These are phyloP conservation scores for Solanum hybrid DNA, from an alignment of 305 asterid genomes.

Conservation along the genomic window DNA sequence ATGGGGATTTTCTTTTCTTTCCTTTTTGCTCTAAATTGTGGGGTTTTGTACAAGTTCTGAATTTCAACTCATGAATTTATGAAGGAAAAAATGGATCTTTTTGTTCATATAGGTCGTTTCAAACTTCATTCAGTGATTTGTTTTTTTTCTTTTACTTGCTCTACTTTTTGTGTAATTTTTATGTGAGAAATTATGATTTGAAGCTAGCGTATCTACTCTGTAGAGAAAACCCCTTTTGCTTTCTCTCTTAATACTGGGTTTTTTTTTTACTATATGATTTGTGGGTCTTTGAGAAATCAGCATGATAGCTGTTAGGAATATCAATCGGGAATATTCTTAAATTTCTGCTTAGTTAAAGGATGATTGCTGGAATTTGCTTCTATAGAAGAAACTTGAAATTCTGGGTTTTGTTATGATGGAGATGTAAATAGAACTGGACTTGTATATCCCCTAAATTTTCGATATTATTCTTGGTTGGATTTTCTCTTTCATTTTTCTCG, in stretches of 20 bases:
- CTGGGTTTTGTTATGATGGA: background rate
- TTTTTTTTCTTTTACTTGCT: background rate
- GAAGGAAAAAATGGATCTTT: background rate
- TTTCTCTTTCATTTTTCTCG: background rate
- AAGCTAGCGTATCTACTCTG: background rate
- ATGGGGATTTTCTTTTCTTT: background rate
- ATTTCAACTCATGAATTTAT: background rate
- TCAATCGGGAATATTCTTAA: background rate
- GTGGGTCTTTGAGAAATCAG: background rate
- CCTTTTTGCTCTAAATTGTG: background rate
- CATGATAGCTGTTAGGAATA: background rate
- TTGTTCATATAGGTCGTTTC: background rate
- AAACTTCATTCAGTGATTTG: background rate
- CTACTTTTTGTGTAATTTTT: background rate
- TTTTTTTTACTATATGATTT: background rate
- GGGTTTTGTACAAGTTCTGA: background rate
- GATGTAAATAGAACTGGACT: background rate
- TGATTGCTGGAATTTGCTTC: background rate
- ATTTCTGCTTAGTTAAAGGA: background rate
- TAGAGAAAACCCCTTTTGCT: background rate
- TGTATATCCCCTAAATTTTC: background rate
- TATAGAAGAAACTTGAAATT: background rate
- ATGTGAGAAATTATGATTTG: background rate
- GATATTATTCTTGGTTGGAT: background rate
- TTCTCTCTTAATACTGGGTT: background rate